phyloP scores from a whole-genome alignment of 1,284 basidiomycete species.

The Phlebopus sp. region DNA sequence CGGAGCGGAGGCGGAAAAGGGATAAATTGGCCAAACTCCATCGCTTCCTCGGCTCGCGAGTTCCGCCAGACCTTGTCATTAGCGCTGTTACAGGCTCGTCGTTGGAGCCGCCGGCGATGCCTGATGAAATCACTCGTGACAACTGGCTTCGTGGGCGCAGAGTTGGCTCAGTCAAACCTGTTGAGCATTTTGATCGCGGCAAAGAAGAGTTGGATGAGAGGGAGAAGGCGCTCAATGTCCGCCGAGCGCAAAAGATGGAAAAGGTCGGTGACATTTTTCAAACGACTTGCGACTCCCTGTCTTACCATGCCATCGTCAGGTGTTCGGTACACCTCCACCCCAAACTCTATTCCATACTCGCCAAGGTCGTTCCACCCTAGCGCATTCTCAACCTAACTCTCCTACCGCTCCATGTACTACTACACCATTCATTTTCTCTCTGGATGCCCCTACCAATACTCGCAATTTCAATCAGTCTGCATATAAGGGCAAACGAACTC shows the following conservation, averaged over 20 bases:
- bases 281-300: background rate
- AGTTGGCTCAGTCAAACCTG: conserved; percentile 44
- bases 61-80: conserved; percentile 66
- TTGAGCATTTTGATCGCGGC: conserved; percentile 56
- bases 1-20: conserved; percentile 62
- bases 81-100: conserved; percentile 43
- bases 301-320: conserved; percentile 38
- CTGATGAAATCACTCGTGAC: conserved; percentile 19
- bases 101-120: conserved; percentile 39
- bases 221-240: conserved; percentile 75
- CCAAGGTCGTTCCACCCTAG: conserved; percentile 27
- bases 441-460: conserved; percentile 21
- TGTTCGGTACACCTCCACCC: conserved; percentile 77
- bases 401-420: conserved; percentile 16
- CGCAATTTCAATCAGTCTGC: conserved; percentile 50
- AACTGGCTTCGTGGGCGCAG: conserved; percentile 10
- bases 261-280: conserved; percentile 47
- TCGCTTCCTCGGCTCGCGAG: conserved; percentile 74
- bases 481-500: conserved; percentile 43
- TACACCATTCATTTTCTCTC: conserved; percentile 17
- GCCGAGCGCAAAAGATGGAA: conserved; percentile 80
- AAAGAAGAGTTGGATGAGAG: conserved; percentile 64
- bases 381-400: conserved; percentile 18
- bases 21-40: conserved; percentile 75
- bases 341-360: conserved; percentile 69